Base-by-base conservation (phyloP, 768 basidiomycete species). In the Collybia sp. region DNA sequence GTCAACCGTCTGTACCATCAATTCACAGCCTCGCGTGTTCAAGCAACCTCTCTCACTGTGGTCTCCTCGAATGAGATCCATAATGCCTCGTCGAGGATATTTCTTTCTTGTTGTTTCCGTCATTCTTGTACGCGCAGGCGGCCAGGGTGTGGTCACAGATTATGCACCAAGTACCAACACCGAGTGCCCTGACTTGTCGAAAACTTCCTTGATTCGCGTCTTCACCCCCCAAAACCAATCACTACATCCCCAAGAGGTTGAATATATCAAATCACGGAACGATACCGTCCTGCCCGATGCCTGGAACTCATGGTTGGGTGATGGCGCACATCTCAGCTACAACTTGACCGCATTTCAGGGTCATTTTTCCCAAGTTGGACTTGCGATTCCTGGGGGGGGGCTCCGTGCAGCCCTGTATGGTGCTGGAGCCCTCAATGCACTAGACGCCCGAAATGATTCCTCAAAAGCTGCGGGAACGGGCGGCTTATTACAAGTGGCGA, bases 321-420 rank as follows among this genome's bases (percentile, higher is more conserved):
- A 84, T 51, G 75, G 70, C 6, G 73, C 75, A 2, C 49, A 57
- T 36, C 63, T 82, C 10, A 76, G 82, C 2, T 85, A 85, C 58
- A 63, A 71, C 46, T 47, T 80, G n/a, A 53, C 67, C 12, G 47
- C 52, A 0, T 75, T 80, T 57, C 53, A 59, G 34, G 61, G 53
- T 2, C 58, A 62, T 18, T 70, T 76, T 45, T 77, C 82, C 8
- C 73, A 67, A 43, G 63, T 87, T 18, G 85, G 76, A 2, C 67
- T 87, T 42, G 85, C 85, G 1, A 64, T 87, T 9, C 81, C 82
- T 17, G 88, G 88, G 2, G 83, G 83, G 12, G 86, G 86, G 0
- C 73, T 82, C 34, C 71, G 88, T 33, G 77, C 85, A 0, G 83
- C 84, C 1, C 76, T 79, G 48, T 85, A 74, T 46, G 83, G 77